These are phyloP conservation scores for Ophiostoma quercus DNA, from an alignment of 2,329 filamentous ascomycete species.

Conservation along the genomic window DNA sequence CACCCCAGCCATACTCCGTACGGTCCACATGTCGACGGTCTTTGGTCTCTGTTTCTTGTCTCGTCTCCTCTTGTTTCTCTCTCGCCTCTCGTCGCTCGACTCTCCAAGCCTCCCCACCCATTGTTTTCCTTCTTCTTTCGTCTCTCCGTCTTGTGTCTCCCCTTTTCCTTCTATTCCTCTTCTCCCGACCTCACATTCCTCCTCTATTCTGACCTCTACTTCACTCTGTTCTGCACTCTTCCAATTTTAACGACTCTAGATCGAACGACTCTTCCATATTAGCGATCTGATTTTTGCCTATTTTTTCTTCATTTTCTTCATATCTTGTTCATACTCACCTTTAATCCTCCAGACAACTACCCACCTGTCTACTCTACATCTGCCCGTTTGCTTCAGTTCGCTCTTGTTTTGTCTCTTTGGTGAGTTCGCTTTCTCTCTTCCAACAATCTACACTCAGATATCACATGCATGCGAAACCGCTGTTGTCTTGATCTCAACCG, in stretches of 20 bases:
- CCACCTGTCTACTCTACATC: background rate
- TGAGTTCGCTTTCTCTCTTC: background rate
- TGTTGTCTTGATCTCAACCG: conserved; percentile 1
- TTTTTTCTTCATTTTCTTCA: background rate
- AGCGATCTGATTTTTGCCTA: conserved; percentile 1
- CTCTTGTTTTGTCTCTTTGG: background rate
- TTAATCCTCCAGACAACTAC: background rate
- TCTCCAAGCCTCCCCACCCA: conserved; percentile 6
- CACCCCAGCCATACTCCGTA: conserved; percentile 1
- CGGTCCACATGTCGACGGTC: conserved; percentile 14
- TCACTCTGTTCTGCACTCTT: background rate
- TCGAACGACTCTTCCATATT: no score
- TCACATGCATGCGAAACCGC: background rate
- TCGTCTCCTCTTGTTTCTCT: background rate
- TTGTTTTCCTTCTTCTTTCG: conserved; percentile 18
- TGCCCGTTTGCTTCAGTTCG: background rate
- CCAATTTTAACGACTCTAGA: background rate
- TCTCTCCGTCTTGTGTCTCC: conserved; percentile 3
- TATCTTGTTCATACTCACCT: conserved; percentile 2
- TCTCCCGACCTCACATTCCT: conserved; percentile 14
- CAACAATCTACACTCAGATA: background rate
- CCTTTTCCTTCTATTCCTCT: background rate
- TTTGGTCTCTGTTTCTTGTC: background rate
- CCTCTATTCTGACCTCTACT: conserved; percentile 10
- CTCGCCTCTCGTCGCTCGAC: background rate